These are phyloP conservation scores for Plicaturopsis crispa DNA, from an alignment of 768 basidiomycete genomes.

Conservation along the genomic window DNA sequence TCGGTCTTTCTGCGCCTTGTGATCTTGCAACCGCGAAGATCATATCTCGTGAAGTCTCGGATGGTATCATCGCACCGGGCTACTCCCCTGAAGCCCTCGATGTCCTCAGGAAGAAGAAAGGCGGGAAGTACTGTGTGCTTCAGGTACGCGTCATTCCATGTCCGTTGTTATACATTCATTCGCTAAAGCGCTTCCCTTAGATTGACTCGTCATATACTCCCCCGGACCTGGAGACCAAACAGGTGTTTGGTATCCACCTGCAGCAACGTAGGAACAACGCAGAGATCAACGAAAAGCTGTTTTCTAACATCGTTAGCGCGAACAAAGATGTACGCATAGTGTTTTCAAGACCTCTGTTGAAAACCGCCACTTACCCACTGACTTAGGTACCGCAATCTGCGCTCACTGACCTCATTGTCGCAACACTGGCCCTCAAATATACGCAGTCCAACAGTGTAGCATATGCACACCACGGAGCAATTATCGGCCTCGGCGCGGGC, in stretches of 20 bases:
- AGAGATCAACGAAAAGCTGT: constrained; percentile 75
- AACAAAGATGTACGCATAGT: constrained; percentile 64
- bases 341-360: constrained; percentile 2
- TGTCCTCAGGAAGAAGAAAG: constrained; percentile 91
- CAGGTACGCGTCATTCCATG: constrained; percentile 43
- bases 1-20: constrained; percentile 88
- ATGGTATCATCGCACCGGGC: constrained; percentile 95
- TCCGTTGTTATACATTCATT: neutral
- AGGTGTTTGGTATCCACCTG: constrained; percentile 88
- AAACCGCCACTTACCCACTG: constrained; percentile 1
- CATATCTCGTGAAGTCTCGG: constrained; percentile 98
- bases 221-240: constrained; percentile 78
- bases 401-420: constrained; percentile 88
- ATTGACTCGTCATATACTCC: constrained; percentile 86
- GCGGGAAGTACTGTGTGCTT: constrained; percentile 96
- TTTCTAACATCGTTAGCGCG: constrained; percentile 82
- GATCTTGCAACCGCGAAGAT: constrained; percentile 93
- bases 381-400: constrained; percentile 67
- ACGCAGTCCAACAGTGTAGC: constrained; percentile 99
- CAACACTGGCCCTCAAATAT: constrained; percentile 95
- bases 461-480: constrained; percentile 86
- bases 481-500: constrained; percentile 94
- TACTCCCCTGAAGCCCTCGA: constrained; percentile 86
- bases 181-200: constrained; percentile 28
- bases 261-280: constrained; percentile 89